These are phyloP conservation scores for Rosa multiflora DNA, from an alignment of 306 rosid species.

Conservation along the genomic window DNA sequence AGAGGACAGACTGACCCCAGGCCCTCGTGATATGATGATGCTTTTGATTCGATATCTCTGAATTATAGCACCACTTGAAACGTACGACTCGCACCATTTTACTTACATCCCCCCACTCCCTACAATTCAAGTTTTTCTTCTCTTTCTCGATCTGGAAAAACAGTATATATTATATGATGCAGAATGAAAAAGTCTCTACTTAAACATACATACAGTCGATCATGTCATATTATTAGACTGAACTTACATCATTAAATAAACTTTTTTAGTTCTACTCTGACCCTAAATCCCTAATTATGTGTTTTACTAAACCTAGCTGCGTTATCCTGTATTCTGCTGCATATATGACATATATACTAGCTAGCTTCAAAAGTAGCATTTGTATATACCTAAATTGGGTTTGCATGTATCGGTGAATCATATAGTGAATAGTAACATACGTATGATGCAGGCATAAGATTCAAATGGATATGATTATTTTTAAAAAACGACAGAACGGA, in stretches of 20 bases:
- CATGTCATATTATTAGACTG: not conserved
- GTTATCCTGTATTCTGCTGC: not conserved
- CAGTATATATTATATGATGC: not conserved
- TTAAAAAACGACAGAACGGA: not conserved
- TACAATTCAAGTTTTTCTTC: not conserved
- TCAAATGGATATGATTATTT: not conserved
- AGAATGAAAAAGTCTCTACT: too few species aligned
- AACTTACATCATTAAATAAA: too few species aligned
- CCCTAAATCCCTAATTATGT: not conserved
- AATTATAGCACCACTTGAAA: not conserved
- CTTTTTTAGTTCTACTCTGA: not conserved
- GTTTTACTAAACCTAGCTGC: not conserved
- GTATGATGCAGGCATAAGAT: not conserved
- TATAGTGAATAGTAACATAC: not conserved
- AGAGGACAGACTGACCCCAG: not conserved
- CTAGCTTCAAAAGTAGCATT: not conserved
- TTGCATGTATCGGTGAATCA: too few species aligned
- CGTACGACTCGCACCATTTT: not conserved
- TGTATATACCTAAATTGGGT: not conserved
- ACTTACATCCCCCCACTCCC: not conserved
- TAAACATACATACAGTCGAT: too few species aligned
- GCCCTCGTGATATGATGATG: slow-evolving; percentile 7
- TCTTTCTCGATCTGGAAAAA: not conserved
- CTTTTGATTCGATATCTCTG: not conserved
- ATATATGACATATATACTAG: not conserved